These are phyloP conservation scores for Serendipita indica DNA, from an alignment of 768 basidiomycete species.

Conservation along the genomic window DNA sequence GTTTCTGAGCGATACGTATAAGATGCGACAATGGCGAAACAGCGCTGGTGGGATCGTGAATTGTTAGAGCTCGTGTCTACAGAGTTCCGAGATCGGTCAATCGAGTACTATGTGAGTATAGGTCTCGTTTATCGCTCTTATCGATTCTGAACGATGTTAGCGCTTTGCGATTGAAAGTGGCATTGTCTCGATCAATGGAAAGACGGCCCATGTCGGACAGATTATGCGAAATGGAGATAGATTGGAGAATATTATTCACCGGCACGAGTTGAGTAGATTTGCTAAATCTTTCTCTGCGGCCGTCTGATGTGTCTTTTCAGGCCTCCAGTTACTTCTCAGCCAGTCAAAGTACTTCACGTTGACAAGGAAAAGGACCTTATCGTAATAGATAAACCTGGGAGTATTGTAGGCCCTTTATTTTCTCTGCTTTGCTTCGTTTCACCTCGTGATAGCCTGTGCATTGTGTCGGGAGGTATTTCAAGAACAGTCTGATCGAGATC, in stretches of 20 bases:
- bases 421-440: too few species aligned
- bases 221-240: conserved; percentile 77
- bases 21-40: conserved; percentile 80
- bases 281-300: too few species aligned
- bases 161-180: conserved; percentile 73
- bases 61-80: conserved; percentile 85
- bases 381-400: conserved; percentile 92
- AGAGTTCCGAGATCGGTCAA: conserved; percentile 83
- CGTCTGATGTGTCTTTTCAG: too few species aligned
- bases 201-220: conserved; percentile 60
- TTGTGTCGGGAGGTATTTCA: conserved; percentile 77
- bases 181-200: conserved; percentile 91
- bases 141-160: conserved; percentile 21
- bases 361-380: conserved; percentile 72
- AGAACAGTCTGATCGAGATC: conserved; percentile 78
- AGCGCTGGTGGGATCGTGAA: conserved; percentile 76
- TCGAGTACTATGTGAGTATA: conserved; percentile 87
- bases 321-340: conserved; percentile 77
- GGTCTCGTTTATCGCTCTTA: background rate
- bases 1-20: conserved; percentile 5
- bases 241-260: conserved; percentile 88
- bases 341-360: conserved; percentile 62
- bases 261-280: too few species aligned
- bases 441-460: conserved; percentile 61
- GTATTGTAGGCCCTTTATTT: conserved; percentile 69